Percentiles rank a stretch among this genome's conserved stretches.
phyloP scores from a whole-genome alignment of 768 basidiomycete species.

The Pisolithus tinctorius region DNA sequence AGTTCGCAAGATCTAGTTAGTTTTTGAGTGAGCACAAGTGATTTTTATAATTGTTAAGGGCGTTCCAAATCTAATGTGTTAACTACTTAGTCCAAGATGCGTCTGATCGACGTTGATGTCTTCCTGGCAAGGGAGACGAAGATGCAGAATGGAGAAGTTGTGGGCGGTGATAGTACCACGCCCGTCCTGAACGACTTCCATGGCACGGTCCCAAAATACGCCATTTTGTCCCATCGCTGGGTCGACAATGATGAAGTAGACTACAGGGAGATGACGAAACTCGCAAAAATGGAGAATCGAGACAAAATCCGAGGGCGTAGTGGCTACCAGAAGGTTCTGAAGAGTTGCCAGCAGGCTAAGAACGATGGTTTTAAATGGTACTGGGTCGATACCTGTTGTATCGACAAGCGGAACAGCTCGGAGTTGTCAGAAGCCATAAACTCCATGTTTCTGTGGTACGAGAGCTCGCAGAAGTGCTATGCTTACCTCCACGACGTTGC shows the following conservation, averaged over 20 bases:
- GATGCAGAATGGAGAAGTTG: neutral
- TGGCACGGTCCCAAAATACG: neutral
- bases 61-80: too few species aligned
- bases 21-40: too few species aligned
- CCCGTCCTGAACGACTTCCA: neutral
- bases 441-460: too few species aligned
- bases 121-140: neutral
- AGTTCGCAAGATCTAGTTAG: too few species aligned
- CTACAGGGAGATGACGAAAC: neutral
- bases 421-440: too few species aligned
- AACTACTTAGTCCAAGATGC: neutral
- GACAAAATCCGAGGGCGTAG: neutral
- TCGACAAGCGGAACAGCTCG: too few species aligned
- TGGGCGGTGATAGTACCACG: neutral
- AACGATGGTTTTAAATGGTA: too few species aligned
- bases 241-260: neutral
- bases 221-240: conserved; percentile 4
- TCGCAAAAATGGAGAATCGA: neutral
- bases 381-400: too few species aligned
- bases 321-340: neutral
- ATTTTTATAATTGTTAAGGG: too few species aligned
- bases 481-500: too few species aligned
- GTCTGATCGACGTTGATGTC: neutral
- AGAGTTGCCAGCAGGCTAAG: too few species aligned
- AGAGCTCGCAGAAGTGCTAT: too few species aligned